Evolutionary conservation across 139 green algal species (phyloP), one percentile per base, ranked within the genome.

Genomic region (Coccomyxa sp.): DNA sequence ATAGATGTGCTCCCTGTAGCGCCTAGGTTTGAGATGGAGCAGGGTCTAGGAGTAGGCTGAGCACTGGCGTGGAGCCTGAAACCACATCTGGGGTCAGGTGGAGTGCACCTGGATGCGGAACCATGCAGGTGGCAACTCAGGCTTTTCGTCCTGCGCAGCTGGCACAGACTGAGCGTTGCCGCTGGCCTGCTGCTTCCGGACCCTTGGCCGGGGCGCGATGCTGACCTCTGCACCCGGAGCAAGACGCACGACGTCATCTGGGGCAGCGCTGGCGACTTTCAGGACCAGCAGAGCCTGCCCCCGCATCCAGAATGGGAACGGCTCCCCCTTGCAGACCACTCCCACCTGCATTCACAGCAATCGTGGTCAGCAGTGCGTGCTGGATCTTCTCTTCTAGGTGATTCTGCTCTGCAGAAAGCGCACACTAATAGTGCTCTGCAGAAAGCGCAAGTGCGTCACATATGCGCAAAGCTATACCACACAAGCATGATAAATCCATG

Each of bases 301-400:
- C 37, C 84, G 84, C 5, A 91, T 79, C 89, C 90, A 97, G 29
- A 95, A 70, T 0, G 88, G 85, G 58, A 97, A 86, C 2, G 78
- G 70, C 84, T 96, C 89, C 4, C 86, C 86, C 6, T 78, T 50
- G 9, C 73, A 72, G 29, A 92, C 83, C n/a, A 95, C 89, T 22
- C 87, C 90, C 24, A 91, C 90, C 91, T 95, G 86, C 68, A 75
- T 64, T 64, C 5, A 22, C 27, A 64, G 5, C 50, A 10, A 58
- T 64, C 50, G 50, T 64, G 50, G 50, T 64, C 5, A 18, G 18
- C 50, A 64, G 14, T 64, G 50, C 27, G 4, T 64, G 50, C 22
- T 64, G n/a, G n/a, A n/a, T n/a, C n/a, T n/a, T n/a, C n/a, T n/a
- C n/a, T n/a, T n/a, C n/a, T n/a, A n/a, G n/a, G n/a, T n/a, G n/a